phyloP scores from a whole-genome alignment of 192 early-diverging fungal genomes.

The Oehlia diaphana region DNA sequence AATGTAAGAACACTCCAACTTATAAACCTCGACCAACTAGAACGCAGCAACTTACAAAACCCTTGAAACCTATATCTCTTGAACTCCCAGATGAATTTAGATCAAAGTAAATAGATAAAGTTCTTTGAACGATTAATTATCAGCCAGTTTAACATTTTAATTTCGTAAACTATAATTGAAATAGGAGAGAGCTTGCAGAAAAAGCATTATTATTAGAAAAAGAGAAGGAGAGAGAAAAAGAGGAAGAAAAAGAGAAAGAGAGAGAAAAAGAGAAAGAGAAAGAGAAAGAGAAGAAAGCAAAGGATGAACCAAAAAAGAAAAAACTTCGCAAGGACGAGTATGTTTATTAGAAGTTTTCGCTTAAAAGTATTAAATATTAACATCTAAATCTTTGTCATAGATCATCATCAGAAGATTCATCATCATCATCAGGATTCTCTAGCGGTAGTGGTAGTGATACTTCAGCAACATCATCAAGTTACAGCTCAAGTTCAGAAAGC shows the following conservation, averaged over 20 bases:
- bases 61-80: slow-evolving; percentile 46
- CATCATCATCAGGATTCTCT: slow-evolving; percentile 1
- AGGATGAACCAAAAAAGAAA: slow-evolving; percentile 1
- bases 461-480: slow-evolving; percentile 7
- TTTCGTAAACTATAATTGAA: neutral
- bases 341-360: neutral
- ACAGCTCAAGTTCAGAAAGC: neutral
- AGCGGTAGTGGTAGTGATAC: neutral
- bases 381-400: neutral
- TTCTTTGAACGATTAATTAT: neutral
- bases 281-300: neutral
- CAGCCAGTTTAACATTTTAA: neutral
- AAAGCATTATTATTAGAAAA: neutral
- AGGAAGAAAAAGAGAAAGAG: neutral
- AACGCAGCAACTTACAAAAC: slow-evolving; percentile 60
- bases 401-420: neutral
- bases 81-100: slow-evolving; percentile 52
- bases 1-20: slow-evolving; percentile 46
- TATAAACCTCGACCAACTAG: slow-evolving; percentile 57
- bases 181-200: neutral
- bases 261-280: neutral
- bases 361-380: neutral
- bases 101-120: slow-evolving; percentile 33
- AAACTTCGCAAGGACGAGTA: slow-evolving; percentile 4
- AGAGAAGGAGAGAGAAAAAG: neutral